phyloP scores from a whole-genome alignment of 495 filamentous ascomycete genomes.

The Pyrenula aspistea region DNA sequence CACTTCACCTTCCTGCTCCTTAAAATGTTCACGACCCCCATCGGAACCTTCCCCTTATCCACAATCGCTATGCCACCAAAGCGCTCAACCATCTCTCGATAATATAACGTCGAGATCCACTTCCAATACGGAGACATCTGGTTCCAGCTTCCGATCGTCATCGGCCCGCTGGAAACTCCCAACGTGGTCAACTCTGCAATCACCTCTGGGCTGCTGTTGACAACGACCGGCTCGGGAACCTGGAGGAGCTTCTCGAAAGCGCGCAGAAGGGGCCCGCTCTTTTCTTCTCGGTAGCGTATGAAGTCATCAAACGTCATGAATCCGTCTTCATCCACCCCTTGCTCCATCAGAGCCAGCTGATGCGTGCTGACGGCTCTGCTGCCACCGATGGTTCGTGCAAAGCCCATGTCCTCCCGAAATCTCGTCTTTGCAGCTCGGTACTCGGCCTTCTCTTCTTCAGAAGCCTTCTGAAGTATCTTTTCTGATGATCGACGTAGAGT shows the following conservation, averaged over 20 bases:
- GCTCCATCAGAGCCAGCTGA: neutral
- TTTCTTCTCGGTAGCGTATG: slow-evolving; percentile 35
- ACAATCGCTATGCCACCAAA: slow-evolving; percentile 56
- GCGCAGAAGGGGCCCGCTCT: slow-evolving; percentile 15
- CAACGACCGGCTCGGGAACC: slow-evolving; percentile 23
- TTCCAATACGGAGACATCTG: slow-evolving; percentile 46
- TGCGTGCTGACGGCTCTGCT: neutral
- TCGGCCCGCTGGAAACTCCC: slow-evolving; percentile 4
- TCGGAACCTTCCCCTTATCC: slow-evolving; percentile 45
- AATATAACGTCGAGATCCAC: slow-evolving; percentile 50
- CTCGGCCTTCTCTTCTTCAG: slow-evolving; percentile 24
- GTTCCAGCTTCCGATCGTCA: slow-evolving; percentile 16
- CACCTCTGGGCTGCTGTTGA: slow-evolving; percentile 17
- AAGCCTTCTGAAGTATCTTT: slow-evolving; percentile 28
- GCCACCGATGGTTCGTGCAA: neutral
- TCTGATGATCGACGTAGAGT: slow-evolving; percentile 34
- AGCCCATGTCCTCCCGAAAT: slow-evolving; percentile 12
- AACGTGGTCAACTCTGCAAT: slow-evolving; percentile 14
- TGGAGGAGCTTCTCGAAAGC: slow-evolving; percentile 26
- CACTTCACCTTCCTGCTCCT: slow-evolving; percentile 46
- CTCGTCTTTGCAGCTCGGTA: slow-evolving; percentile 33
- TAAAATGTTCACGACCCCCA: slow-evolving; percentile 54
- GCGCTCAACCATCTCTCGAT: slow-evolving; percentile 40
- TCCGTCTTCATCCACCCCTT: slow-evolving; percentile 14
- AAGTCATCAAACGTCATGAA: slow-evolving; percentile 47